These are phyloP conservation scores for Penicillium paradoxum DNA, from an alignment of 495 filamentous ascomycete genomes.

Conservation along the genomic window DNA sequence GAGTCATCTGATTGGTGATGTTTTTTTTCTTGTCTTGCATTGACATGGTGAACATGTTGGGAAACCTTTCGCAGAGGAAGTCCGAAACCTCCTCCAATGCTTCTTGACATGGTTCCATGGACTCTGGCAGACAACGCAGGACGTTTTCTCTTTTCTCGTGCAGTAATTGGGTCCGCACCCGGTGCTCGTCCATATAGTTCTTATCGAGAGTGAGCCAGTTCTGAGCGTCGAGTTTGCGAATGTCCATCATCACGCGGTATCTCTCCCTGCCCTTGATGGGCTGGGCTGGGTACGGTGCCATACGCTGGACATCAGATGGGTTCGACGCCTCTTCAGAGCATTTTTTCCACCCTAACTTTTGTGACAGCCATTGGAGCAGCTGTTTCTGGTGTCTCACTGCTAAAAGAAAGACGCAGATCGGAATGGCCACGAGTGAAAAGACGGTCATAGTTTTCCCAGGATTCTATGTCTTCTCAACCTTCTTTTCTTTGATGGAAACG, in stretches of 20 bases:
- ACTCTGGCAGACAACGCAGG: constrained; percentile 46
- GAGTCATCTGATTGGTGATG: constrained; percentile 46
- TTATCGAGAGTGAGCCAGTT: constrained; percentile 55
- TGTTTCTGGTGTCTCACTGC: constrained; percentile 41
- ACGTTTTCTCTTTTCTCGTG: constrained; percentile 38
- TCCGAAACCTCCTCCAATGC: constrained; percentile 45
- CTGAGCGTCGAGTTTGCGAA: constrained; percentile 44
- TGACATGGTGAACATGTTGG: constrained; percentile 41
- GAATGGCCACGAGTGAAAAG: constrained; percentile 32
- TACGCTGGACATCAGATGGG: constrained; percentile 33
- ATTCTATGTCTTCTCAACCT: background rate
- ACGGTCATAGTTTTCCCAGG: constrained; percentile 29
- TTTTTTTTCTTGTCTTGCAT: constrained; percentile 21
- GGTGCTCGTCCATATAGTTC: constrained; percentile 47
- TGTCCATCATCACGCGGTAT: constrained; percentile 51
- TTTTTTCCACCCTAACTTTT: constrained; percentile 7
- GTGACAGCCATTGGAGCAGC: constrained; percentile 17
- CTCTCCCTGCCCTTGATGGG: constrained; percentile 42
- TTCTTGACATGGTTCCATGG: constrained; percentile 47
- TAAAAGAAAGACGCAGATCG: constrained; percentile 37
- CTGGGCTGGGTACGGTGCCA: constrained; percentile 41
- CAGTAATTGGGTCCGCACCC: constrained; percentile 41
- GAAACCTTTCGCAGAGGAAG: constrained; percentile 47
- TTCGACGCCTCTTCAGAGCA: constrained; percentile 7
- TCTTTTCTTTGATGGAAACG: background rate